Percentiles rank a stretch among this genome's conserved stretches.
These are phyloP conservation scores for Thalassiosira tumida DNA, from an alignment of 352 stramenopile species.

Conservation along the genomic window DNA sequence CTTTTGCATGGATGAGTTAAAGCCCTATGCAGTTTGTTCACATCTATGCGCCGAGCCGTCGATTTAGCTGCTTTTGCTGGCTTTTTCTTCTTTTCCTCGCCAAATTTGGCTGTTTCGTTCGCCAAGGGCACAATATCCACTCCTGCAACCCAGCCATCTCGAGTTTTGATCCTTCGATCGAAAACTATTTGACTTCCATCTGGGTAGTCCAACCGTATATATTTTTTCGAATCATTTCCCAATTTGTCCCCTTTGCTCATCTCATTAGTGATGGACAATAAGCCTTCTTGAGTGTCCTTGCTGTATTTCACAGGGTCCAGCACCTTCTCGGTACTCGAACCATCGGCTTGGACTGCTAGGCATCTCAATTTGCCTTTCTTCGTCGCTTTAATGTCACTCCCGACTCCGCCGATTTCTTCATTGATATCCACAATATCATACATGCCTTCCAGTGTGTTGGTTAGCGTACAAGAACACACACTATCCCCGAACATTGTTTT, in stretches of 20 bases:
- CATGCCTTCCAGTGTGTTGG: background rate
- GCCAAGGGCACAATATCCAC: conserved; percentile 1
- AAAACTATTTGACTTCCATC: background rate
- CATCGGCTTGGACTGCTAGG: background rate
- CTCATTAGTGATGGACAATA: background rate
- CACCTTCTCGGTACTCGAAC: background rate
- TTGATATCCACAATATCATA: background rate
- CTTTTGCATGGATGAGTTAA: conserved; percentile 59
- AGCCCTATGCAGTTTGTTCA: conserved; percentile 61
- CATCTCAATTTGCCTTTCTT: background rate
- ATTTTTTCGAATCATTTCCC: background rate
- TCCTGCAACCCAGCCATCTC: background rate
- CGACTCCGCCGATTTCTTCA: background rate
- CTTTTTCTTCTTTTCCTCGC: background rate
- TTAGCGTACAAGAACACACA: background rate
- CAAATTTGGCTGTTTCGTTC: background rate
- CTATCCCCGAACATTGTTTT: background rate
- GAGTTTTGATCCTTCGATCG: conserved; percentile 22
- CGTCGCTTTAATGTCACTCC: background rate
- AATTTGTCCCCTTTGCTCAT: background rate
- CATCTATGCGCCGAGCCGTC: no score
- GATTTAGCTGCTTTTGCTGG: no score
- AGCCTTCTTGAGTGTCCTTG: background rate
- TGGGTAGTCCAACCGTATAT: background rate
- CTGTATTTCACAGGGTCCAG: background rate